phyloP scores from a whole-genome alignment of 2,329 filamentous ascomycete genomes.

The Microsporum ferrugineum region DNA sequence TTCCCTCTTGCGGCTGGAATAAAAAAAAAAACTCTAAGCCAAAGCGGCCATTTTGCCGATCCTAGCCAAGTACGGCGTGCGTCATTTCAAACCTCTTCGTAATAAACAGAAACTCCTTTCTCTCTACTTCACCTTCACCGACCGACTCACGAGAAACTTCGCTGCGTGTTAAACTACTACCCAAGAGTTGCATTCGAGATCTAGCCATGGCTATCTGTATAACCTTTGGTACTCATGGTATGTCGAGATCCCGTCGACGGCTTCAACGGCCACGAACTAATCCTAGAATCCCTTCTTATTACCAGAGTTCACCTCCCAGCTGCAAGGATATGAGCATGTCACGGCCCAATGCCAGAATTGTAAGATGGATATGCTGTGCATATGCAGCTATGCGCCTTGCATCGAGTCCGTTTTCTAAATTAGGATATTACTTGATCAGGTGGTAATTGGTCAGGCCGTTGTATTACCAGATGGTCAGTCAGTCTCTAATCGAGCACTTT shows the following conservation, averaged over 20 bases:
- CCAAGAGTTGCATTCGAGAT: neutral
- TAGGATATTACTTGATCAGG: conserved; percentile 11
- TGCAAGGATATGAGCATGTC: conserved; percentile 26
- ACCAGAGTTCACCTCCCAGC: conserved; percentile 24
- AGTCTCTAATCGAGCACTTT: neutral
- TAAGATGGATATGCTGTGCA: conserved; percentile 7
- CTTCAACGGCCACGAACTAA: neutral
- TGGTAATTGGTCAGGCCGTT: conserved; percentile 27
- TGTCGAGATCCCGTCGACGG: neutral
- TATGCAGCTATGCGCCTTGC: neutral
- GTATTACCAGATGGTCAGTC: conserved; percentile 23
- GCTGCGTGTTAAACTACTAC: too few species aligned
- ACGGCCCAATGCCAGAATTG: conserved; percentile 29
- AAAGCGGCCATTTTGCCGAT: neutral
- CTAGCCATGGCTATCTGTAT: conserved; percentile 20
- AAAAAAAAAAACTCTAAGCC: neutral
- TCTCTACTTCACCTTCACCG: neutral
- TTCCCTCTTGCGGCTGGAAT: neutral
- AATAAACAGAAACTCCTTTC: neutral
- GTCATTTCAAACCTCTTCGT: neutral
- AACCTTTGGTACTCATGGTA: conserved; percentile 22
- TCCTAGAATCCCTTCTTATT: neutral
- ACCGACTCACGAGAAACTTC: neutral
- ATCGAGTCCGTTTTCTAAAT: neutral
- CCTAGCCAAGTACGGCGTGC: neutral